phyloP scores from a whole-genome alignment of 345 rosid species.

The Sonneratia alba region DNA sequence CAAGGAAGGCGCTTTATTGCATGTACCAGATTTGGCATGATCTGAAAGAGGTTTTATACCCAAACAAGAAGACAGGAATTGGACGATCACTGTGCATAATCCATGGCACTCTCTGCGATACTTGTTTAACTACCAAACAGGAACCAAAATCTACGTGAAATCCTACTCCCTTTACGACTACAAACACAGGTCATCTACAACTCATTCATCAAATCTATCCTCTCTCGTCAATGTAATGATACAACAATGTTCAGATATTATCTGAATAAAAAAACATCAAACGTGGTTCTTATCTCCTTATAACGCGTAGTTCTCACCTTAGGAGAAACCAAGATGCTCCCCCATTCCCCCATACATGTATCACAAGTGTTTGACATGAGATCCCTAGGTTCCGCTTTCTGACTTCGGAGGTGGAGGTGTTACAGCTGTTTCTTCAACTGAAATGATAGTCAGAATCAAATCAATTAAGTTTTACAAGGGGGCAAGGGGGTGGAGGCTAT shows the following conservation, averaged over 20 bases:
- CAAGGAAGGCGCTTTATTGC: neutral
- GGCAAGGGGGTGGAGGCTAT: neutral
- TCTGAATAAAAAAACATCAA: neutral
- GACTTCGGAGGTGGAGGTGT: constrained; percentile 40
- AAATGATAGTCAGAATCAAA: constrained; percentile 17
- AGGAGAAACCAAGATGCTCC: neutral
- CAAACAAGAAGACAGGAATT: no score
- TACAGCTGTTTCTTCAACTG: constrained; percentile 33
- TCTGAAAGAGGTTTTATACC: no score
- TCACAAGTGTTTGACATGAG: neutral
- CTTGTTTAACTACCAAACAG: neutral
- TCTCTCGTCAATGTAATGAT: neutral
- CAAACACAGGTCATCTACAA: no score
- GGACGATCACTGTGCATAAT: no score
- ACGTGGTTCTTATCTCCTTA: neutral
- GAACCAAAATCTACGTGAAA: neutral
- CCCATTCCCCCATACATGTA: neutral
- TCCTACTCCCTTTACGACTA: no score
- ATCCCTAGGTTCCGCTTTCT: constrained; percentile 17
- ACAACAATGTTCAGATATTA: neutral
- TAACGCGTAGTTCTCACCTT: neutral
- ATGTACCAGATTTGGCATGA: neutral
- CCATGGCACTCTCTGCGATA: neutral
- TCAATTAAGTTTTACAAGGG: neutral
- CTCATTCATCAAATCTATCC: neutral